Base-by-base conservation (phyloP, 768 basidiomycete genomes). In the Termitomyces sp. region DNA sequence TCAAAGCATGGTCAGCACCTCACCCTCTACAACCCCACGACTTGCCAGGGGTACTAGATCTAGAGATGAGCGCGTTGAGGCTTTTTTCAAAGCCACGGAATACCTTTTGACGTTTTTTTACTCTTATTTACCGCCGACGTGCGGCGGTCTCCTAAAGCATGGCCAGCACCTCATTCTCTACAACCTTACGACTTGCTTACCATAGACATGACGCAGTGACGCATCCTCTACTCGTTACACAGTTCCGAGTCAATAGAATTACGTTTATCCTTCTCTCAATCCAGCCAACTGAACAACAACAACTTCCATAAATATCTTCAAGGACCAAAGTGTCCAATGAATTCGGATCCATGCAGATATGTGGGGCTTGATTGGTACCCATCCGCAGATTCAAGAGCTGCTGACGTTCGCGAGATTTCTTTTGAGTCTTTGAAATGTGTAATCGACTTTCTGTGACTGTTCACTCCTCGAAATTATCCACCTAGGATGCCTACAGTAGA, bases 101-200 rank as follows among this genome's bases (percentile, higher is more conserved):
- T 40, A 14, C 38, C 5, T 40, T 40, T 14, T 14, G 38, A 40
- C 4, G 16, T 16, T 40, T 40, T 16, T 35, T 36, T 14, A 30
- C 28, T 32, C 13, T 50, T 18, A 14, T 23, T 5, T 16, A 40
- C 44, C 36, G 41, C 28, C 44, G 43, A 33, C 32, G 26, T 53
- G 40, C 50, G 57, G 30, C 57, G 51, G 50, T 46, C 23, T 35
- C n/a, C 7, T 7, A 53, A 40, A 43, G 51, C 57, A 58, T 58
- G 51, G 38, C 58, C 51, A 53, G 58, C 58, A 59, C 33, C 58
- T 53, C 58, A 40, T 54, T 59, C 58, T 5, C 58, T 59, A 54
- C 44, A 20, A 59, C 10, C n/a, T 36, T 16, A 48, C 44, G 51
- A 53, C 50, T 47, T 50, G 50, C 50, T 46, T n/a, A 41, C 50